Conservation (phyloP, 208 protist species). For the Trypanosomatidae sp. region DNA sequence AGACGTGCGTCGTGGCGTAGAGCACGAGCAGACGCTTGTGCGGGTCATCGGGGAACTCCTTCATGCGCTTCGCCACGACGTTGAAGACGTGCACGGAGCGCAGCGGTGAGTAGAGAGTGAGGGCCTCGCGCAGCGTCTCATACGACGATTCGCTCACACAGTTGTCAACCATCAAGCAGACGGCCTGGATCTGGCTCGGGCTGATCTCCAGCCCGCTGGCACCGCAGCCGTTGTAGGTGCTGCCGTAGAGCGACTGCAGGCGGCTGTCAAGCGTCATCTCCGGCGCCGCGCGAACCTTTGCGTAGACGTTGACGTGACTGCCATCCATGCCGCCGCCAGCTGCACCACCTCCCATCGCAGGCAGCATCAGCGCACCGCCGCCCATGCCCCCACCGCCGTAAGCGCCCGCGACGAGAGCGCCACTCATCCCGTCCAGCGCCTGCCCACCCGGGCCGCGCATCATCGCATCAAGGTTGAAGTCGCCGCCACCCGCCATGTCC, state of each 20-base stretch:
- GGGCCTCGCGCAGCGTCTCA: slow-evolving; percentile 52
- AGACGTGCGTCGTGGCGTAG: slow-evolving; percentile 72
- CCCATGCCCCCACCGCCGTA: slow-evolving; percentile 21
- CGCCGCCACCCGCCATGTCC: slow-evolving; percentile 6
- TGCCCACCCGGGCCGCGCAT: slow-evolving; percentile 32
- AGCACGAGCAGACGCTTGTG: slow-evolving; percentile 80
- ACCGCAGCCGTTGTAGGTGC: slow-evolving; percentile 76
- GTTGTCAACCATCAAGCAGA: slow-evolving; percentile 71
- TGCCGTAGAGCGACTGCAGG: slow-evolving; percentile 63
- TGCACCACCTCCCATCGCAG: slow-evolving; percentile 51
- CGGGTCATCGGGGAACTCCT: slow-evolving; percentile 73
- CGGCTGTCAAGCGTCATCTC: slow-evolving; percentile 67
- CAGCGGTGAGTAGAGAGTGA: slow-evolving; percentile 63
- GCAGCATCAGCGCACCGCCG: slow-evolving; percentile 51
- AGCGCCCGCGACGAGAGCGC: slow-evolving; percentile 41
- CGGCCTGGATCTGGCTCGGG: slow-evolving; percentile 67
- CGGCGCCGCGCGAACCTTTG: slow-evolving; percentile 48
- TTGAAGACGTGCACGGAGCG: slow-evolving; percentile 76
- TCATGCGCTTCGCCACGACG: slow-evolving; percentile 81
- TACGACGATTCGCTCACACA: slow-evolving; percentile 60
- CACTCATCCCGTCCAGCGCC: slow-evolving; percentile 25
- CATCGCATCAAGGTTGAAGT: slow-evolving; percentile 45
- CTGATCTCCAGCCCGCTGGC: slow-evolving; percentile 56
- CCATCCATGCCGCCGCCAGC: slow-evolving; percentile 21
- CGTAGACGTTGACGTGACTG: slow-evolving; percentile 34